Percentiles rank a stretch among this genome's conserved stretches.
These are phyloP conservation scores for Punctularia strigosozonata DNA, from an alignment of 768 basidiomycete genomes.

Conservation along the genomic window DNA sequence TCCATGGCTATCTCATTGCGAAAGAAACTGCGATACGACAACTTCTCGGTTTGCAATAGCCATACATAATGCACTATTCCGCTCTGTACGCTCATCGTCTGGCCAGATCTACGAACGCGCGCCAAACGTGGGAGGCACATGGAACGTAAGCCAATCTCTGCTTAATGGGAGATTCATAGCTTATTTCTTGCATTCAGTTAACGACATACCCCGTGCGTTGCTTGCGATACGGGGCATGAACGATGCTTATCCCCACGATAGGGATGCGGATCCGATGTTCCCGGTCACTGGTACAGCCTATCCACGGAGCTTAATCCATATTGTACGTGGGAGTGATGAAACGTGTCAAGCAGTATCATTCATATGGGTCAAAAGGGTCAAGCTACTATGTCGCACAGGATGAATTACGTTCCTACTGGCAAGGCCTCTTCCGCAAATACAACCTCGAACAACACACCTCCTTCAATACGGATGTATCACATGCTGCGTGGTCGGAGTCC, in stretches of 20 bases:
- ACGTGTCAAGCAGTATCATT: no score
- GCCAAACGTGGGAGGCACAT: constrained; percentile 38
- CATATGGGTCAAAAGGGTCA: no score
- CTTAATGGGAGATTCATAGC: constrained; percentile 12
- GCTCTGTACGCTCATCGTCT: not conserved
- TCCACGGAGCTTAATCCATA: constrained; percentile 41
- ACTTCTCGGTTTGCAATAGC: constrained; percentile 28
- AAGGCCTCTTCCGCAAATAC: constrained; percentile 32
- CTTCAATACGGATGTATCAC: constrained; percentile 27
- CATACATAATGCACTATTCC: not conserved
- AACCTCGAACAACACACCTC: constrained; percentile 27
- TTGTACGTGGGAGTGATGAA: no score
- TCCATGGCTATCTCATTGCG: constrained; percentile 36
- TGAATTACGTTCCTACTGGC: constrained; percentile 41
- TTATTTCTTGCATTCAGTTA: constrained; percentile 21
- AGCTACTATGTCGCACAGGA: constrained; percentile 32
- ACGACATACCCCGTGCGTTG: constrained; percentile 45
- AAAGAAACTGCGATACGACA: constrained; percentile 28
- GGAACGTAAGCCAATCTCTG: constrained; percentile 35
- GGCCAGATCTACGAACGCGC: constrained; percentile 40
- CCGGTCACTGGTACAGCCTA: constrained; percentile 42
- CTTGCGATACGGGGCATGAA: not conserved
- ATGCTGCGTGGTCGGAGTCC: constrained; percentile 33
- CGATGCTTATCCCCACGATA: not conserved
- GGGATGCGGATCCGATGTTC: constrained; percentile 46